These are phyloP conservation scores for Gossypium sturtianum DNA, from an alignment of 345 rosid species.

Conservation along the genomic window DNA sequence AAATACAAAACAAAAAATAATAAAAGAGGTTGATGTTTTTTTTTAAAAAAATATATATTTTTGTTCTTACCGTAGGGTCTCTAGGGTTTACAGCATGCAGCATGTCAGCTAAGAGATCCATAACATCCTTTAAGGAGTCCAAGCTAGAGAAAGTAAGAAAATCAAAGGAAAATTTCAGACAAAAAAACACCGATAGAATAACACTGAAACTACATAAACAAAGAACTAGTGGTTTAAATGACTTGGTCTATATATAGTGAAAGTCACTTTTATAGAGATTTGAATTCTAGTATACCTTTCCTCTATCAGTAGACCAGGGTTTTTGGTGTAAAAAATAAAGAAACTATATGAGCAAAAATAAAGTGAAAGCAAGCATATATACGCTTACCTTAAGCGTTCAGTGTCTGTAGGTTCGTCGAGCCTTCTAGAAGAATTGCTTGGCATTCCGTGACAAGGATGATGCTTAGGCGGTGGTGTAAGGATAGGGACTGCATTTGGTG, in stretches of 20 bases:
- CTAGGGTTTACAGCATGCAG: constrained; percentile 81
- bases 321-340: too few species aligned
- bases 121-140: constrained; percentile 68
- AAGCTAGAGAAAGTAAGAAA: constrained; percentile 61
- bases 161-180: constrained; percentile 8
- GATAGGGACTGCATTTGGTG: constrained; percentile 66
- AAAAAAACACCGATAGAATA: background rate
- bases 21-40: background rate
- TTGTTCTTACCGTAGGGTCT: constrained; percentile 46
- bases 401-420: constrained; percentile 80
- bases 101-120: constrained; percentile 90
- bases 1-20: background rate
- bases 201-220: background rate
- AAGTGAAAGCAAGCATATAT: background rate
- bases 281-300: too few species aligned
- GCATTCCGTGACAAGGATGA: constrained; percentile 69
- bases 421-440: constrained; percentile 79
- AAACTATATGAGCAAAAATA: too few species aligned
- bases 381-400: constrained; percentile 59
- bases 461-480: constrained; percentile 76
- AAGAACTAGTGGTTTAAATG: too few species aligned
- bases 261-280: too few species aligned
- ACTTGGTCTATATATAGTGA: too few species aligned
- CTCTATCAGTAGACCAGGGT: too few species aligned
- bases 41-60: background rate